Base-by-base conservation (phyloP, 352 stramenopile species). In the Pythium utonaiense region DNA sequence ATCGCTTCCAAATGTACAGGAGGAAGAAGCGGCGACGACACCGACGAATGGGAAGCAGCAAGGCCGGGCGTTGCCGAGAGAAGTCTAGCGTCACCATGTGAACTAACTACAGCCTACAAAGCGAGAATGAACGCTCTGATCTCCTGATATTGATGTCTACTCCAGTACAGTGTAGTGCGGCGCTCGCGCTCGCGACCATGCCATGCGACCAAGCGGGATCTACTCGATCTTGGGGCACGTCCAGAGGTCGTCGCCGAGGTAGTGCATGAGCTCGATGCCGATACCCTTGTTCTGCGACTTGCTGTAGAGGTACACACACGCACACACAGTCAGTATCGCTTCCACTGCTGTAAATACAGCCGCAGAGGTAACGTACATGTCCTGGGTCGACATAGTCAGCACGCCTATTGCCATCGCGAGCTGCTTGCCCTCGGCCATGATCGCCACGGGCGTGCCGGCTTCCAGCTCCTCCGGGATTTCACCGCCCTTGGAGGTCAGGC, bases 401-500 rank as follows among this genome's bases (percentile, higher is more conserved):
- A 98, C 77, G 57, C 97, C 97, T 67, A 99, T 95, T 61, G 95
- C 97, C 74, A 99, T 92, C 21, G 96, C 92, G 67, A 97, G 80
- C 60, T 98, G 87, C 74, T 99, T 99, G 51, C 96, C 96, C 69
- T 99, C 96, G 5, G 97, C 97, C 88, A 97, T 98, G 67, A 99
- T 98, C 25, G 91, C 91, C 54, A 97, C 91, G 1, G 90, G 85
- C 47, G 78, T 95, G 44, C 82, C 93, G 54, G 69, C 83, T 12
- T 75, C 70, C 60, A 98, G 58, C 21, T 97, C 80, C 31, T 95
- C 83, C 9, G 91, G 89, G 84, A 99, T 95, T 61, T 95, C 78
- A 21, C 94, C 95, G 38, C 96, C 96, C 17, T 88, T 83, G 60
- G 96, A 98, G 6, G 96, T 99, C 14, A 99, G 80, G 17, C 97